Base-by-base conservation (phyloP, 2,329 filamentous ascomycete species). In the Scedosporium minutisporum region DNA sequence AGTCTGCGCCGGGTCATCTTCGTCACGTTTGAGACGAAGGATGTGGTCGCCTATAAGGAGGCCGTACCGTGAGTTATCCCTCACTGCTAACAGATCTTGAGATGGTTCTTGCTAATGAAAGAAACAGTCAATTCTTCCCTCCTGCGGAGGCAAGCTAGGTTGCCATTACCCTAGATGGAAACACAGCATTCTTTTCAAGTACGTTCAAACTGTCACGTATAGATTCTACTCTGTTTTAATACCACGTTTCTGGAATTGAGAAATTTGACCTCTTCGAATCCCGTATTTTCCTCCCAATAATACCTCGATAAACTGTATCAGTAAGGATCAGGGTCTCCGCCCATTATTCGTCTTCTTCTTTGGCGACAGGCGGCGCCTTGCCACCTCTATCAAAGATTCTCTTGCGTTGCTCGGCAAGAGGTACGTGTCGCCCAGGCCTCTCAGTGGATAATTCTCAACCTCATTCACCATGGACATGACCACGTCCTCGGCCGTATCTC, bases 11-110 rank as follows among this genome's bases (percentile, higher is more conserved):
- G 85, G 67, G 83, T 97, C 12, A 81, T 96, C 18, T 96, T 97
- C 76, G 93, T 93, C 70, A 90, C 87, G 16, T 97, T 96, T 73
- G 80, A 89, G 71, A 73, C 78, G 61, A 93, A 93, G 75, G 93
- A 97, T 68, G 84, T 89, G 64, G 74, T 77, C 46, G 87, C 89
- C 0, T 97, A 97, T 72, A 79, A 87, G 60, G 68, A 82, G 25
- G 75, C 80, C 42, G 74, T 96, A 10, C 90, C 93, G 61, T 63
- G 27, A 63, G 61, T 59, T 16, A 10, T 29, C 23, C 23, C 10
- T 33, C 25, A 3, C n/a, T 42, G 14, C n/a, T 16, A 18, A n/a
- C 29, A 46, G 9, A 10, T 48, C 41, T 3, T 14, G 33, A 38
- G 33, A 38, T 38, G 33, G 9, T 61, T 55, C 33, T 16, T 33